Evolutionary conservation across 768 basidiomycete genomes (phyloP), one percentile per base, ranked within the genome.

Genomic region (Boletus vermiculosoides): DNA sequence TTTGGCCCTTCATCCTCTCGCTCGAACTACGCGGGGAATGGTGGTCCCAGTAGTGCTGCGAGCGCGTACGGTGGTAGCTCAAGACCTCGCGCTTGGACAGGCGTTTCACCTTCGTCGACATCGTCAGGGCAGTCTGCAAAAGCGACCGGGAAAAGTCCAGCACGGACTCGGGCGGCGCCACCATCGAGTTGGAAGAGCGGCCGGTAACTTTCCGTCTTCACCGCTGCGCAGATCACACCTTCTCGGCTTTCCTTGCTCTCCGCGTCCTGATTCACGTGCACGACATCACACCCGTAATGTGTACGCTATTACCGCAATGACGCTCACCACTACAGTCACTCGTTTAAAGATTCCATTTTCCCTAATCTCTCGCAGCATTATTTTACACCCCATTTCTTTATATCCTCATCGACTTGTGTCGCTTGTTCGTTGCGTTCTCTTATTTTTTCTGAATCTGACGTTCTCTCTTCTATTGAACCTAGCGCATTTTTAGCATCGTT

Each of bases 111-210:
- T 8, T 51, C 71, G 0, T 60, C 71, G 1, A 52, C 71, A 31
- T 57, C 61, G 30, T 56, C 60, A 9, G 52, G 45, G 25, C 52
- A 50, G n/a, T 50, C 59, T 13, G 20, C 55, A 1, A 59, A 28
- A 42, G n/a, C 20, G 15, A 46, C 71, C 0, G 67, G 60, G 22
- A 68, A 63, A 33, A 44, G 56, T 57, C 50, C 66, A 56, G 55
- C 49, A 46, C 58, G 70, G 59, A 76, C 66, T 23, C 58, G 59
- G 45, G 73, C 73, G n/a, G 73, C 78, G 2, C 84, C 85, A 10
- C 84, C 85, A 13, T 86, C 85, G 36, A 86, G 85, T 60, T 87
- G 85, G 85, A 84, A 81, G 69, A 71, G 10, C 45, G 30, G 58
- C 4, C 66, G 65, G 34, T 71, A 46, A 60, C 22, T n/a, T n/a